Evolutionary conservation across 371 early-diverging fungal species (phyloP).

Genomic region (Rhizopus delemar): DNA sequence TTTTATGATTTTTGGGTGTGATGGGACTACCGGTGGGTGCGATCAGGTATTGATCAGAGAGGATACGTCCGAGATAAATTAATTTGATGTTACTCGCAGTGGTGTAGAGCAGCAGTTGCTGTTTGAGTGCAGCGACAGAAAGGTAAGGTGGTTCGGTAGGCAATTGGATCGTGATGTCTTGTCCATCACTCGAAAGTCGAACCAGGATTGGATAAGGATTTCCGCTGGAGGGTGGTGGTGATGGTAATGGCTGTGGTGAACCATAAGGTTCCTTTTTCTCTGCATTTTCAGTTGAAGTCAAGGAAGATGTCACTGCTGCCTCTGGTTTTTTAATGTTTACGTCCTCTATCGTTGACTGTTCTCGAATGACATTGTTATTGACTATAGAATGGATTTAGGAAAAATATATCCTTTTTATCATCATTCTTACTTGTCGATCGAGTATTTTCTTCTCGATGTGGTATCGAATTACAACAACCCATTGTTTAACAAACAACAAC

Average conservation of each 20-base stretch:
- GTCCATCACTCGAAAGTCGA: conserved; percentile 29
- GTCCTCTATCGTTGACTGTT: too few species aligned
- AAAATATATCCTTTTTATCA: background rate
- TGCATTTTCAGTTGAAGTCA: background rate
- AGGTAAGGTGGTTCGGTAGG: conserved; percentile 26
- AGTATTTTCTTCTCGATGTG: background rate
- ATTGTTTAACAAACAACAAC: background rate
- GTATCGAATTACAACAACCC: background rate
- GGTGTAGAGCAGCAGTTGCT: conserved; percentile 21
- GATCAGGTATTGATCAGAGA: conserved; percentile 23
- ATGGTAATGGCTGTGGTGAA: too few species aligned
- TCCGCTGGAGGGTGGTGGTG: background rate
- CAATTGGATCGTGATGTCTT: conserved; percentile 24
- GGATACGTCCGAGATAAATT: conserved; percentile 28
- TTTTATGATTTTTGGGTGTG: background rate
- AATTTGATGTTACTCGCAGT: conserved; percentile 14
- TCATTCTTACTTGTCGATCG: background rate
- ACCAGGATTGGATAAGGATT: conserved; percentile 8
- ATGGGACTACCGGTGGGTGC: conserved; percentile 12
- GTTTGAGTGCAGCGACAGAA: conserved; percentile 14
- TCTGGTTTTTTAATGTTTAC: too few species aligned
- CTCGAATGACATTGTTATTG: too few species aligned
- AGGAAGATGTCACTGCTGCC: background rate
- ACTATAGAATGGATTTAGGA: background rate
- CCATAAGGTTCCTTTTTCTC: too few species aligned